Percentiles rank a stretch among this genome's conserved stretches.
These are phyloP conservation scores for Strobilomyces confusus DNA, from an alignment of 768 basidiomycete species.

Conservation along the genomic window DNA sequence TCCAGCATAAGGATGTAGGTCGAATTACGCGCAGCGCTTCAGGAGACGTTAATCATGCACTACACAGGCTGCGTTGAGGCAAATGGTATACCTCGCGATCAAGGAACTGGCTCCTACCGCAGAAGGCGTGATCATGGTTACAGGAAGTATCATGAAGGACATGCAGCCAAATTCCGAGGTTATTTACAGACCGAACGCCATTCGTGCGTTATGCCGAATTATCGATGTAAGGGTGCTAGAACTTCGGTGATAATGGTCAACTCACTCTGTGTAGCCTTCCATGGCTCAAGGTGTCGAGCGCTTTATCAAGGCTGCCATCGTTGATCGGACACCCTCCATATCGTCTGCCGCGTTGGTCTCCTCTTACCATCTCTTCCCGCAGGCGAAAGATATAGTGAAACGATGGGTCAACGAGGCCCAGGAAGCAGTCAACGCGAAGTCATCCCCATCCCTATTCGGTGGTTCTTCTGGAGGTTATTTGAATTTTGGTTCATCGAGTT, in stretches of 20 bases:
- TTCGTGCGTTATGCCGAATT: conserved; percentile 92
- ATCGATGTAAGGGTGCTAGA: conserved; percentile 77
- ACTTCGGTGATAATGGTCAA: conserved; percentile 9
- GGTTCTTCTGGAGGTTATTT: conserved; percentile 59
- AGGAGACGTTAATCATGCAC: conserved; percentile 6
- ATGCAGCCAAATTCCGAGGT: conserved; percentile 99
- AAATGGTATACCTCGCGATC: conserved; percentile 98
- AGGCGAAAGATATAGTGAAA: conserved; percentile 92
- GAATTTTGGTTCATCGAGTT: conserved; percentile 58
- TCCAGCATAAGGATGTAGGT: conserved; percentile 98
- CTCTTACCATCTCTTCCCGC: conserved; percentile 92
- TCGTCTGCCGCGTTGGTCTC: conserved; percentile 96
- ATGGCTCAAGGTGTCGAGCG: conserved; percentile 98
- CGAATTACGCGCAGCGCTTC: neutral
- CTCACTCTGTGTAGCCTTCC: conserved; percentile 63
- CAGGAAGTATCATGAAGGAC: conserved; percentile 99
- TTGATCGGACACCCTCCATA: conserved; percentile 93
- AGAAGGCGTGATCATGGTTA: conserved; percentile 99
- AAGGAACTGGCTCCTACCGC: conserved; percentile 95
- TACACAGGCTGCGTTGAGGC: conserved; percentile 82
- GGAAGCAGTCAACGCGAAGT: conserved; percentile 91
- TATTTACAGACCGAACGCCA: conserved; percentile 96
- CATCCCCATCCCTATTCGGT: conserved; percentile 65
- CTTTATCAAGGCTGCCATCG: conserved; percentile 99
- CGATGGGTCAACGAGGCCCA: conserved; percentile 99